Evolutionary conservation across 352 stramenopile species (phyloP), one percentile per base, ranked within the genome.

Genomic region (Globisporangium rhizosaccharum): DNA sequence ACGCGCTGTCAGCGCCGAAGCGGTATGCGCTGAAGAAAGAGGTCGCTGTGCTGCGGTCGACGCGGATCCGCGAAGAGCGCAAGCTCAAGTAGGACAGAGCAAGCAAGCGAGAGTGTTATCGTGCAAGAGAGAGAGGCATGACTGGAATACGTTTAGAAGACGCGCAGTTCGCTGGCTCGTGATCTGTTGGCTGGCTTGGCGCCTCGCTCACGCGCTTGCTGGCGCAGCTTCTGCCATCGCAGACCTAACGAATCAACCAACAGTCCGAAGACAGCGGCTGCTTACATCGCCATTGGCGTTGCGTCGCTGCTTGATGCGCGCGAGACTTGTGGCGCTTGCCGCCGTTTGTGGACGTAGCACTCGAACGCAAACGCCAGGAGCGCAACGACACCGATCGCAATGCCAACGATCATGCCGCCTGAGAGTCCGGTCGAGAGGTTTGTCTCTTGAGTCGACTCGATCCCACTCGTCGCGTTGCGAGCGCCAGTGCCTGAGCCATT

Each of bases 1-100:
- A 74, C 23, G 58, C 75, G 9, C 59, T 94, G 8, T 92, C 82
- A 14, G 82, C 65, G 2, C 62, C 82, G 2, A 95, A 93, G 57
- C 82, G 76, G 23, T 93, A 88, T 45, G 82, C 83, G 36, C 53
- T 95, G 37, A 92, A 91, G 68, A 95, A 93, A 62, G 76, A 93
- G 46, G 59, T 95, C 17, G 83, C 83, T 10, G 72, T 88, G 59
- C 52, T 76, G 36, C 83, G 83, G 33, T 88, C 83, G 3, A 70
- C 79, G 47, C 77, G 76, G 60, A 87, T 93, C 61, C 85, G 79
- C 15, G 66, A 75, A 36, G 60, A 72, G 28, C 70, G 82, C 8
- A 65, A 73, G 26, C 44, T 74, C 11, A 42, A 42, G 17, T 25
- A 48, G 17, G 3, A 4, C 18, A 23, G 17, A 44, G 33, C 17